Evolutionary conservation across 2,329 filamentous ascomycete species (phyloP).

Genomic region (Bretziella fagacearum): DNA sequence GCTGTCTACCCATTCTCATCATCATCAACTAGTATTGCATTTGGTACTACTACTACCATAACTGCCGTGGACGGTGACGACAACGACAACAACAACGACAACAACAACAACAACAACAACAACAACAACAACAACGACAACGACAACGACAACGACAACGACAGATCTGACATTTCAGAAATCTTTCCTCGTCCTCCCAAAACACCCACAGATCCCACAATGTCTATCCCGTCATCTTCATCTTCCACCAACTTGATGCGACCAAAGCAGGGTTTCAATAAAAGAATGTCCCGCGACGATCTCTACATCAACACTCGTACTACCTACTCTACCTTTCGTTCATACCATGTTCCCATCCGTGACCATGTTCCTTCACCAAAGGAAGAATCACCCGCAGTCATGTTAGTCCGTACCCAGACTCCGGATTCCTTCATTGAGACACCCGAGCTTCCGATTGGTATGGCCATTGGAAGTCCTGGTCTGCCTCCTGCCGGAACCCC

Average conservation of each 20-base stretch:
- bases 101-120: background rate
- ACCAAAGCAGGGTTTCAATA: conserved; percentile 17
- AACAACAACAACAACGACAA: too few relatives aligned
- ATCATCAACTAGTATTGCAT: background rate
- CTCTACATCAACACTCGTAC: conserved; percentile 22
- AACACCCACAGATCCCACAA: conserved; percentile 7
- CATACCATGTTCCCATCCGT: conserved; percentile 27
- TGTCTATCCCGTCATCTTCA: conserved; percentile 10
- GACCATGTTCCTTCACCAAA: conserved; percentile 29
- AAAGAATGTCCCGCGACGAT: conserved; percentile 30
- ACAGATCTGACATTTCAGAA: background rate
- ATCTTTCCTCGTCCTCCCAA: conserved; percentile 3
- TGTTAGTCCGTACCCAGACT: conserved; percentile 26
- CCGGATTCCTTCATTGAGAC: conserved; percentile 27
- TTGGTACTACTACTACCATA: conserved; percentile 4
- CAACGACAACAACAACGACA: background rate
- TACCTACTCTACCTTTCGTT: conserved; percentile 21
- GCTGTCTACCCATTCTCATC: background rate
- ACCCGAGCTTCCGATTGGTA: conserved; percentile 38
- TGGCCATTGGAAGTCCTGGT: conserved; percentile 56
- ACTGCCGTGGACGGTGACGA: background rate
- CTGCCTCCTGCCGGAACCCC: conserved; percentile 2
- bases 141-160: background rate
- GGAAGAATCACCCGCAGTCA: conserved; percentile 23
- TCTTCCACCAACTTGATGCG: conserved; percentile 11